Evolutionary conservation across 2,329 filamentous ascomycete species (phyloP).

Genomic region (Aspergillus neotritici): DNA sequence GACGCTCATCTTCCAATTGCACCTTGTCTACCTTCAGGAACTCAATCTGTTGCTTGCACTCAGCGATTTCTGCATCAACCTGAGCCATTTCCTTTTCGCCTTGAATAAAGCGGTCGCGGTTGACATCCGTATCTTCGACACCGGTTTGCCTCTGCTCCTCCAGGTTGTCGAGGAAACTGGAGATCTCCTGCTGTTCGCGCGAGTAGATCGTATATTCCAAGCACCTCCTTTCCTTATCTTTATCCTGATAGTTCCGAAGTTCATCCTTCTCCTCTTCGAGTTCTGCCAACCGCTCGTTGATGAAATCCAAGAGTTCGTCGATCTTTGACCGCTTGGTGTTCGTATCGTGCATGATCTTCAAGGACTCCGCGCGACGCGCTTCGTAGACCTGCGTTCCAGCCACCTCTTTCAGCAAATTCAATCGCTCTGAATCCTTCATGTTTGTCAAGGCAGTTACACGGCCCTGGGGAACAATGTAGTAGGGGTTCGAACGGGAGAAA

Average conservation of each 20-base stretch:
- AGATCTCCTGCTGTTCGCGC: slow-evolving; percentile 75
- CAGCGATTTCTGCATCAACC: slow-evolving; percentile 72
- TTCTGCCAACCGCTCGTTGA: slow-evolving; percentile 81
- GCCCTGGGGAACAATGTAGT: slow-evolving; percentile 97
- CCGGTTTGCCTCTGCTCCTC: slow-evolving; percentile 77
- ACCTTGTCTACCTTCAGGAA: slow-evolving; percentile 76
- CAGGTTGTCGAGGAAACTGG: slow-evolving; percentile 71
- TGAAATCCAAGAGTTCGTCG: slow-evolving; percentile 84
- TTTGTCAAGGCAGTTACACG: slow-evolving; percentile 94
- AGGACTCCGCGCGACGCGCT: slow-evolving; percentile 77
- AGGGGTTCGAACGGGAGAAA: slow-evolving; percentile 94
- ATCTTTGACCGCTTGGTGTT: slow-evolving; percentile 93
- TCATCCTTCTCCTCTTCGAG: slow-evolving; percentile 97
- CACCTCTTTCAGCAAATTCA: slow-evolving; percentile 93
- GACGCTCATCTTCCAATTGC: slow-evolving; percentile 84
- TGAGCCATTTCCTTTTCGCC: slow-evolving; percentile 73
- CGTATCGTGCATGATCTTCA: slow-evolving; percentile 96
- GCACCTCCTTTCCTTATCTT: slow-evolving; percentile 84
- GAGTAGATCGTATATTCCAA: slow-evolving; percentile 93
- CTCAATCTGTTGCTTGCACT: slow-evolving; percentile 75
- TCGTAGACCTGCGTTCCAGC: slow-evolving; percentile 97
- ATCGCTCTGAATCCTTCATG: slow-evolving; percentile 91
- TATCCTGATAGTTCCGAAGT: slow-evolving; percentile 86
- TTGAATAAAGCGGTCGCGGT: slow-evolving; percentile 67
- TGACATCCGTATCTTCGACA: slow-evolving; percentile 76